Evolutionary conservation across 2,329 filamentous ascomycete genomes (phyloP).

Genomic region (Fusarium coffeatum): DNA sequence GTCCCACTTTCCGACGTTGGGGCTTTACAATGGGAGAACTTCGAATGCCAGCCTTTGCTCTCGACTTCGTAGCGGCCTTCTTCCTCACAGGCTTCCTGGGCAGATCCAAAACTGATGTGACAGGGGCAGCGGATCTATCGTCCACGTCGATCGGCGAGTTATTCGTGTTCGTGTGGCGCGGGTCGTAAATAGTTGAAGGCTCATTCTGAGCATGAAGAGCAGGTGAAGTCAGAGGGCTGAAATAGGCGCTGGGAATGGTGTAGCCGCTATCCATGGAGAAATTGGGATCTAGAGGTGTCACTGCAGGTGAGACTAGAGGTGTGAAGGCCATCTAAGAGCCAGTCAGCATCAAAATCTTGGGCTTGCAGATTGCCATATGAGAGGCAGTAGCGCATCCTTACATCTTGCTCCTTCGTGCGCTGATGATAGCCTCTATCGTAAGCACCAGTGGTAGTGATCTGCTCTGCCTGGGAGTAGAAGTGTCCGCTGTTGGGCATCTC

Average conservation of each 20-base stretch:
- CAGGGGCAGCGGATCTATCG: conserved; percentile 55
- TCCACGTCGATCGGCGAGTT: conserved; percentile 71
- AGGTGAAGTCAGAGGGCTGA: conserved; percentile 85
- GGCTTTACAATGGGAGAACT: conserved; percentile 81
- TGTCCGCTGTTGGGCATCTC: conserved; percentile 72
- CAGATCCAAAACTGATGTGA: conserved; percentile 58
- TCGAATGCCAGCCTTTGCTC: conserved; percentile 66
- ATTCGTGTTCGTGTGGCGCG: conserved; percentile 49
- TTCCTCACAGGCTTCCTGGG: conserved; percentile 63
- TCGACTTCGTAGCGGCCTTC: conserved; percentile 64
- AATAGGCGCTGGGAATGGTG: conserved; percentile 77
- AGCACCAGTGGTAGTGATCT: conserved; percentile 66
- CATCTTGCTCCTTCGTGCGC: conserved; percentile 75
- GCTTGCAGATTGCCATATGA: background rate
- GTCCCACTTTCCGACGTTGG: conserved; percentile 63
- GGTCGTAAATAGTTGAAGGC: conserved; percentile 36
- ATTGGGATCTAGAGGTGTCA: conserved; percentile 80
- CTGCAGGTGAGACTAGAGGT: conserved; percentile 84
- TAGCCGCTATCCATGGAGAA: conserved; percentile 71
- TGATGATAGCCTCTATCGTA: conserved; percentile 74
- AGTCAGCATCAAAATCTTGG: conserved; percentile 14
- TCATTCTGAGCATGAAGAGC: conserved; percentile 71
- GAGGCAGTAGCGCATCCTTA: conserved; percentile 50
- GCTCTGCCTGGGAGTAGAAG: conserved; percentile 70
- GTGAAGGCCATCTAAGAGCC: conserved; percentile 76